Evolutionary conservation across 495 filamentous ascomycete genomes (phyloP), one percentile per base, ranked within the genome.

Genomic region (Aspergillus sparsus): DNA sequence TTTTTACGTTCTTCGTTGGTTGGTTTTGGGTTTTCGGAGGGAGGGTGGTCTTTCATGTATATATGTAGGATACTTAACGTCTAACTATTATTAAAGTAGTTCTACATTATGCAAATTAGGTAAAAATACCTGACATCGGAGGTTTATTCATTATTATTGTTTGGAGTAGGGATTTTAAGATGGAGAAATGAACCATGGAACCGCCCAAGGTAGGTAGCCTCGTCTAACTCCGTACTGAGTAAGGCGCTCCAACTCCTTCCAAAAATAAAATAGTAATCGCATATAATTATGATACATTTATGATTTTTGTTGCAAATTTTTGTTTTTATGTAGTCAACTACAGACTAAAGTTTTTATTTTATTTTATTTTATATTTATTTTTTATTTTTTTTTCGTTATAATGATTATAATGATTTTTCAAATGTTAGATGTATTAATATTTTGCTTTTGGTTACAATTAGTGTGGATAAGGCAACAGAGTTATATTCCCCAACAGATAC

Each of bases 131-230:
- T 15, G 27, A 47, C n/a, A 41, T 21, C n/a, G 44, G 44, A 47
- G 44, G n/a, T 47, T 27, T 27, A 27, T 27, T 27, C n/a, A n/a
- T n/a, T n/a, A n/a, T 27, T 27, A 27, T 27, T 27, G 21, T 27
- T 27, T 27, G 21, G 21, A 3, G 21, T 27, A 27, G 21, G 21
- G 21, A 27, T 27, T 27, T 27, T 10, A 10, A 9, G 18, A 21
- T 15, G 7, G 21, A 16, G 10, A 15, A 15, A 9, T 37, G 42
- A 60, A 60, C 58, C 58, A 54, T 60, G 50, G 58, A 60, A 60
- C 49, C 6, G 32, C 3, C 33, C 7, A 37, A 35, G 50, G 7
- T 33, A 57, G 32, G 12, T 34, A 15, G n/a, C n/a, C 7, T n/a
- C 37, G n/a, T 41, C n/a, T 11, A 41, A 10, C 10, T 41, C 27